These are phyloP conservation scores for Aphanomyces astaci DNA, from an alignment of 352 stramenopile species.

Conservation along the genomic window DNA sequence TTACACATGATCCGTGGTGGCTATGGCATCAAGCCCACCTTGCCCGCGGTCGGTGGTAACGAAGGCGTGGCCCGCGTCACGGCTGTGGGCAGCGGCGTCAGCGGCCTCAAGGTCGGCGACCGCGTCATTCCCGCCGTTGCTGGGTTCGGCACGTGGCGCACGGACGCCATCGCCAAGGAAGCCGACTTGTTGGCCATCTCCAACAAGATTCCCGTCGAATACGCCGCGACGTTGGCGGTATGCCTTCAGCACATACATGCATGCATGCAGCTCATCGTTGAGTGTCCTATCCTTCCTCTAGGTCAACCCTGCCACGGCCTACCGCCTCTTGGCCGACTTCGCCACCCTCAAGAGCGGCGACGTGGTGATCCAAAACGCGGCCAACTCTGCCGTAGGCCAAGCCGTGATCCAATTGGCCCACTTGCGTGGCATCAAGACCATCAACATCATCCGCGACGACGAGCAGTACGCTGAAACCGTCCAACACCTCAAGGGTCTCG, in stretches of 20 bases:
- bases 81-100: constrained; percentile 69
- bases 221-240: constrained; percentile 64
- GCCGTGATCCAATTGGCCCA: constrained; percentile 84
- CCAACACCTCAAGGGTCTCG: constrained; percentile 70
- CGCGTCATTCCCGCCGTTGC: constrained; percentile 64
- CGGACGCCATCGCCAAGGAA: constrained; percentile 54
- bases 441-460: constrained; percentile 84
- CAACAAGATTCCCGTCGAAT: constrained; percentile 78
- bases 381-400: constrained; percentile 80
- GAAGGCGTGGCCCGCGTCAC: constrained; percentile 81
- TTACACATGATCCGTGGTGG: constrained; percentile 81
- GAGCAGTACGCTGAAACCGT: constrained; percentile 69
- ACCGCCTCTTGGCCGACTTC: constrained; percentile 83
- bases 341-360: constrained; percentile 63
- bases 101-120: constrained; percentile 81
- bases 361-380: constrained; percentile 86
- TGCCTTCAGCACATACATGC: background rate
- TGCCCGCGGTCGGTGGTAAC: constrained; percentile 78
- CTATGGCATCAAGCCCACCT: constrained; percentile 66
- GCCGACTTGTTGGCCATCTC: constrained; percentile 63
- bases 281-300: no score
- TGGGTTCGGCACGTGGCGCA: constrained; percentile 68
- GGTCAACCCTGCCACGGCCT: constrained; percentile 78
- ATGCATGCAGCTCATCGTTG: background rate
- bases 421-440: constrained; percentile 81